A percentile compares a stretch with the other conserved stretches of the same genome.
Evolutionary conservation across 1,284 basidiomycete species (phyloP).

Genomic region (Apiotrichum sp.): DNA sequence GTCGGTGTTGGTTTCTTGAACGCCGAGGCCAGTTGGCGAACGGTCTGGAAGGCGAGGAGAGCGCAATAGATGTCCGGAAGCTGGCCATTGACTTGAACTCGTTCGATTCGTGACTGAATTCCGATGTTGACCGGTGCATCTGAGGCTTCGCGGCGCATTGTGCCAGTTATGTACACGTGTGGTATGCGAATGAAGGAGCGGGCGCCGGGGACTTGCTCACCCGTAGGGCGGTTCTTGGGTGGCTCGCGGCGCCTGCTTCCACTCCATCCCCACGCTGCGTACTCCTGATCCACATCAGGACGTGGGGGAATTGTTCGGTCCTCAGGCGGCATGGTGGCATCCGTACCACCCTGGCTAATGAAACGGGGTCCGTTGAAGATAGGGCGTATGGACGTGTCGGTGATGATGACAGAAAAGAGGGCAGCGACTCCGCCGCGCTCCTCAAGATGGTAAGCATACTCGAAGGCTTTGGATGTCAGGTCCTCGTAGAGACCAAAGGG

Average conservation of each 20-base stretch:
- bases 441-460: conserved; percentile 49
- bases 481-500: conserved; percentile 56
- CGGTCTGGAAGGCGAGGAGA: conserved; percentile 58
- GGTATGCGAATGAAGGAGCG: conserved; percentile 42
- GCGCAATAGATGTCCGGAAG: conserved; percentile 68
- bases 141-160: conserved; percentile 14
- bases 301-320: neutral
- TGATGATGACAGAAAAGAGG: conserved; percentile 28
- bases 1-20: neutral
- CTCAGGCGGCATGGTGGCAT: conserved; percentile 7
- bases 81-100: conserved; percentile 51
- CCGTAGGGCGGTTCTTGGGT: neutral
- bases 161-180: conserved; percentile 27
- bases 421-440: conserved; percentile 39
- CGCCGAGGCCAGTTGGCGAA: conserved; percentile 9
- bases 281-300: conserved; percentile 15
- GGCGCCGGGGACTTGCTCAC: neutral
- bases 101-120: conserved; percentile 26
- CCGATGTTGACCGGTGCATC: conserved; percentile 19
- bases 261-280: conserved; percentile 35
- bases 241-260: conserved; percentile 3
- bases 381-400: conserved; percentile 33
- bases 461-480: conserved; percentile 55
- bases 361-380: conserved; percentile 40
- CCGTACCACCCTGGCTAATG: conserved; percentile 20